Conservation (phyloP, 345 rosid genomes). For the Orychophragmus violaceus region DNA sequence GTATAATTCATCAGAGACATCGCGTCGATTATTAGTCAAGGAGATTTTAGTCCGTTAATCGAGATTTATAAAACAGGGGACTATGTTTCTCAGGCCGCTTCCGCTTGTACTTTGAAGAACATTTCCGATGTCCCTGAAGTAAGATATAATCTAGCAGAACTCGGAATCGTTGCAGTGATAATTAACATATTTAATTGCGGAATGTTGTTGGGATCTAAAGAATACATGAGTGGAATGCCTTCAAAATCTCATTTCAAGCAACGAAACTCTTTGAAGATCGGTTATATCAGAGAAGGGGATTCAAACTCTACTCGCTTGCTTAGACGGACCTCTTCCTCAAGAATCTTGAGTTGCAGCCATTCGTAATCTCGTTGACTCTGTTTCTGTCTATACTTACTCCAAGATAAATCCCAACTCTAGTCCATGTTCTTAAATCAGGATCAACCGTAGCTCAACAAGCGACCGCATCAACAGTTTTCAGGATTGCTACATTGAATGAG, state of each 20-base stretch:
- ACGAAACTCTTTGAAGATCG: conserved; percentile 54
- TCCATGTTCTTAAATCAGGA: conserved; percentile 82
- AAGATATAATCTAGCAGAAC: conserved; percentile 65
- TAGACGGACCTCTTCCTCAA: conserved; percentile 80
- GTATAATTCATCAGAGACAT: conserved; percentile 67
- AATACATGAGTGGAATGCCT: conserved; percentile 82
- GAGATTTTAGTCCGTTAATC: conserved; percentile 65
- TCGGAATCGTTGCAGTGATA: conserved; percentile 72
- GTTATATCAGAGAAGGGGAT: conserved; percentile 77
- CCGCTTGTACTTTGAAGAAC: conserved; percentile 77
- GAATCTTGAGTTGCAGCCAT: conserved; percentile 76
- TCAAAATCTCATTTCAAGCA: conserved; percentile 80
- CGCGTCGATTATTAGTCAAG: conserved; percentile 80
- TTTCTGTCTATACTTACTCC: conserved; percentile 45
- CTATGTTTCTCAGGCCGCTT: conserved; percentile 79
- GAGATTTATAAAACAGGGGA: conserved; percentile 70
- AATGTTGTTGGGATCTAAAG: conserved; percentile 66
- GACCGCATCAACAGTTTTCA: conserved; percentile 73
- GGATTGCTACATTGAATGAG: conserved; percentile 48
- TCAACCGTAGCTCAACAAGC: conserved; percentile 82
- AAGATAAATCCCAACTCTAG: conserved; percentile 61
- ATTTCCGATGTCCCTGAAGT: conserved; percentile 78
- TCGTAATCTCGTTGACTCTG: conserved; percentile 59
- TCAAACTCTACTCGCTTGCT: conserved; percentile 51
- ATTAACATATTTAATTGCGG: conserved; percentile 66